Evolutionary conservation across 73 alveolate genomes (phyloP).

Genomic region (Paraurostyla sp.): DNA sequence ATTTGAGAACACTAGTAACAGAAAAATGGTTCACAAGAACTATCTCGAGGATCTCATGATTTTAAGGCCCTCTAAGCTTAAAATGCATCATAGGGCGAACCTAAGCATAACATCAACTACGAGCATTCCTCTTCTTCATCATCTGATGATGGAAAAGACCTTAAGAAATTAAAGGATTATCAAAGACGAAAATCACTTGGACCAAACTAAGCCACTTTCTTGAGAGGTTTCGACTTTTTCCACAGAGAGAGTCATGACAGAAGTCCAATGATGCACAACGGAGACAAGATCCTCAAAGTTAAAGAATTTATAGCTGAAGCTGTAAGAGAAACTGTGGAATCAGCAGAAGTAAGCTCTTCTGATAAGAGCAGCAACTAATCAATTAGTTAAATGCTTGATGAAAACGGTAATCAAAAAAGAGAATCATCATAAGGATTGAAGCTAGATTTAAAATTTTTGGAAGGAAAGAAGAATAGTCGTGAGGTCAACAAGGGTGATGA

Average conservation of each 20-base stretch:
- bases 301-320: slow-evolving; percentile 9
- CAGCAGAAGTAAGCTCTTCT: neutral
- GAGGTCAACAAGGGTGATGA: too few species aligned
- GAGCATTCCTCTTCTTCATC: neutral
- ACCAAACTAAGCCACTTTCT: neutral
- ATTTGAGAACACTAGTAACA: too few species aligned
- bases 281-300: neutral
- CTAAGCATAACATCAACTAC: too few species aligned
- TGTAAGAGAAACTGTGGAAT: neutral
- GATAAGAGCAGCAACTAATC: neutral
- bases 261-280: neutral
- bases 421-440: neutral
- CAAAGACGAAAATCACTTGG: neutral
- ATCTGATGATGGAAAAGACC: neutral
- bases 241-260: neutral
- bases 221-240: neutral
- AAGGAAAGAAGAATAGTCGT: too few species aligned
- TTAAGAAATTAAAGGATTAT: neutral
- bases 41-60: too few species aligned
- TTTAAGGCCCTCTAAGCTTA: too few species aligned
- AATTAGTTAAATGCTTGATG: neutral
- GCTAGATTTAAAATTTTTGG: too few species aligned
- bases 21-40: too few species aligned
- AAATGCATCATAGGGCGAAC: too few species aligned
- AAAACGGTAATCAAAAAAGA: neutral